Evolutionary conservation across 148 eudicot species (phyloP), one percentile per base, ranked within the genome.

Genomic region (Diospyros lotus): DNA sequence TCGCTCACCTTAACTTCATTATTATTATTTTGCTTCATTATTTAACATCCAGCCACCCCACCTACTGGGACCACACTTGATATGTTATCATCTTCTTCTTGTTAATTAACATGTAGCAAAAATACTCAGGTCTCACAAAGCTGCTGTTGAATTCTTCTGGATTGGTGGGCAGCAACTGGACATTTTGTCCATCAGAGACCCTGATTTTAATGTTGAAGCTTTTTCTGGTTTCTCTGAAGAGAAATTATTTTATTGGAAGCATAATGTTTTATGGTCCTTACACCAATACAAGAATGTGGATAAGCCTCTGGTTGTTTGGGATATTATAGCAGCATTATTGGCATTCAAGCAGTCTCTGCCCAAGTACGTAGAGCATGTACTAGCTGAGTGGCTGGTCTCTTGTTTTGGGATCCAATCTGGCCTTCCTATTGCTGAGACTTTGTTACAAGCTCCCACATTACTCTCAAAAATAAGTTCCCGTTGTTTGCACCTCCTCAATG

Each of bases 101-200:
- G 28, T 28, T 28, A 70, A 69, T 18, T 69, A 70, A 61, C 60
- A 44, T 71, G 58, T 65, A 51, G 56, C 69, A 58, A 38, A 40
- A 75, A 65, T 52, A 67, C 74, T 69, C 90, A 92, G 97, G 86
- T 73, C 89, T 70, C 93, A 85, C 81, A 94, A 86, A 71, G 94
- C 92, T 73, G 92, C 87, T 46, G 83, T 92, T 73, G 98, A 95
- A 81, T 95, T 95, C 83, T 89, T 95, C 68, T 95, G 98, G 98
- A 88, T 89, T 58, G 96, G 96, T 76, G 97, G 96, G 69, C 97
- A 89, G 77, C 86, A 86, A 68, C 65, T 76, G 65, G 78, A 82
- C 17, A 43, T 74, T 50, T 69, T 85, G 45, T 76, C 72, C 41
- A 15, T 64, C 61, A 6, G 50, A 45, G 59, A 74, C 78, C 73